These are phyloP conservation scores for Solanum appendiculatum DNA, from an alignment of 257 asterid genomes.

Conservation along the genomic window DNA sequence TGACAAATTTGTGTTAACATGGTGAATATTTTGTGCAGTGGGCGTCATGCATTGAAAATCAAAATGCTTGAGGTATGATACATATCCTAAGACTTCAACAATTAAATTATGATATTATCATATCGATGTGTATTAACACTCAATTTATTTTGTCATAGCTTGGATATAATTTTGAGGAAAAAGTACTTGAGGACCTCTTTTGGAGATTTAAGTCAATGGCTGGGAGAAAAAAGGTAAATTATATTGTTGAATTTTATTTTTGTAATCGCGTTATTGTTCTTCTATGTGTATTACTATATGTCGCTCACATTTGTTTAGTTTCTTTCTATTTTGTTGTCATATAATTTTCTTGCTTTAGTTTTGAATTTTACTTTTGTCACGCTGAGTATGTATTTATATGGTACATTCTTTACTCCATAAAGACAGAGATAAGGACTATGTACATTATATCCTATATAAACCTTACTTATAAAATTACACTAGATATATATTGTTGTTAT, in stretches of 20 bases:
- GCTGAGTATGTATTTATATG: too few species aligned
- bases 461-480: neutral
- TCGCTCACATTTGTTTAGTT: too few species aligned
- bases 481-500: neutral
- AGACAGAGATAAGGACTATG: neutral
- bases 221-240: slow-evolving; percentile 70
- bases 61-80: slow-evolving; percentile 68
- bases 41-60: slow-evolving; percentile 86
- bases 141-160: slow-evolving; percentile 37
- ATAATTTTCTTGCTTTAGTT: too few species aligned
- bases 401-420: too few species aligned
- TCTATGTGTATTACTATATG: too few species aligned
- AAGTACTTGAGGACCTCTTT: slow-evolving; percentile 81
- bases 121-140: neutral
- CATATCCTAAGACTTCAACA: neutral
- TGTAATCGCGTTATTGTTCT: too few species aligned
- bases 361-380: too few species aligned
- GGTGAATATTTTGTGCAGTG: slow-evolving; percentile 35
- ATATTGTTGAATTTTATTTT: neutral
- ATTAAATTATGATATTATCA: neutral
- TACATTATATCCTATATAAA: neutral
- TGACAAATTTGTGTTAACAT: neutral
- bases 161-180: slow-evolving; percentile 71
- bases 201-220: slow-evolving; percentile 79
- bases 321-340: too few species aligned